Base-by-base conservation (phyloP, 768 basidiomycete species). In the Mycena galericulata region DNA sequence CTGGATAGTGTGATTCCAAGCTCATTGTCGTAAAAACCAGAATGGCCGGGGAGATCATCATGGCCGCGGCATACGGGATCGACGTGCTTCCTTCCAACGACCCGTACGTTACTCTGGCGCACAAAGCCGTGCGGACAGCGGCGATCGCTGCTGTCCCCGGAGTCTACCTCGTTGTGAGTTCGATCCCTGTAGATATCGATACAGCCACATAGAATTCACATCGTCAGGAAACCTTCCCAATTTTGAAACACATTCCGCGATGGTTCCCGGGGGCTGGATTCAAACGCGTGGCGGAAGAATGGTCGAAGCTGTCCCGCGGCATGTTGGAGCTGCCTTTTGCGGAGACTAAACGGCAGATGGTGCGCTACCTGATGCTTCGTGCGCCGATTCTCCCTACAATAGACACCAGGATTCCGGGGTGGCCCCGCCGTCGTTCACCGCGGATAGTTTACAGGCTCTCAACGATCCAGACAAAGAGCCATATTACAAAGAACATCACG, bases 271-370 rank as follows among this genome's bases (percentile, higher is more conserved):
- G 78, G 11, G 76, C 81, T 4, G 70, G 73, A 0, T 82, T 85
- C 73, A 79, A 85, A 64, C 77, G 75, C 49, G 76, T 76, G 54
- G 84, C 84, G 5, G 72, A 76, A 29, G 50, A 71, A 34, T 80
- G 82, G 72, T 75, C 75, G 20, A 75, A 72, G 32, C 73, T 79
- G 12, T 76, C 79, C 22, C 62, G 75, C 9, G 76, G 80, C 20
- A 80, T 84, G 78, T 72, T 78, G 22, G 78, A 83, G 43, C 69
- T 76, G 7, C 85, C 85, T 0, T 85, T 83, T 54, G 59, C 73
- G 14, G 76, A 77, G 30, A 79, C 81, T 4, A 76, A 81, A 27
- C 68, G 74, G 30, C 57, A 74, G 29, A 66, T 85, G 73, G 85
- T 85, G 27, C 22, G 27, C 38, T 34, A 24, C 38, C 34, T 36